These are phyloP conservation scores for Malassezia psittaci DNA, from an alignment of 1,284 basidiomycete genomes.

Conservation along the genomic window DNA sequence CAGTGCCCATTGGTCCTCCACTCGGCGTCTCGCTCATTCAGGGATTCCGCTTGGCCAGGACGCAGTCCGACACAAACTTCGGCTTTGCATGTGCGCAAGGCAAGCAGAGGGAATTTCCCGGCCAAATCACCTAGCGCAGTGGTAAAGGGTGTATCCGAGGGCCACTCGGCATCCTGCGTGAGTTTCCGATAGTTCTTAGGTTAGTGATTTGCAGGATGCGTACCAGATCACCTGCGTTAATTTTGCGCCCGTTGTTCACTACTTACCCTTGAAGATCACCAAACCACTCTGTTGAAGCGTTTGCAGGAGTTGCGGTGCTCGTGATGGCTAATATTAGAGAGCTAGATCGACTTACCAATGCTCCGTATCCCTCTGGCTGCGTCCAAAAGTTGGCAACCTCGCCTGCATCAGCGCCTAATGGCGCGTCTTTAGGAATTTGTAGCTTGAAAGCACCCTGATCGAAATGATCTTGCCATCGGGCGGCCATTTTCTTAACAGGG, in stretches of 20 bases:
- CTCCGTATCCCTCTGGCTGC: conserved; percentile 21
- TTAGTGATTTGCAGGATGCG: not conserved
- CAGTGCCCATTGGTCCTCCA: conserved; percentile 41
- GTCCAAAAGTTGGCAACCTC: conserved; percentile 37
- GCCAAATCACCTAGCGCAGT: conserved; percentile 63
- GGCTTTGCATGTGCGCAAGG: conserved; percentile 86
- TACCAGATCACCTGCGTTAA: conserved; percentile 5
- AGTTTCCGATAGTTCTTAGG: conserved; percentile 54
- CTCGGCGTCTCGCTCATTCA: conserved; percentile 26
- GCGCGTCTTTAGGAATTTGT: conserved; percentile 59
- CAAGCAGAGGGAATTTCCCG: conserved; percentile 68
- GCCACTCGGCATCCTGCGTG: conserved; percentile 81
- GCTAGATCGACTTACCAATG: conserved; percentile 50
- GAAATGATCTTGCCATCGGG: conserved; percentile 66
- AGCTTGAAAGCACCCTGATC: conserved; percentile 63
- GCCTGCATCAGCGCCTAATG: conserved; percentile 53
- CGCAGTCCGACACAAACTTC: conserved; percentile 52
- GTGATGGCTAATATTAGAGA: conserved; percentile 51
- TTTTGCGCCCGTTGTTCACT: conserved; percentile 51
- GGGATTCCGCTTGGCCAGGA: conserved; percentile 24
- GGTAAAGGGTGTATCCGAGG: conserved; percentile 66
- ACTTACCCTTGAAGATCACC: conserved; percentile 91
- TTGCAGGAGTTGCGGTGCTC: conserved; percentile 11
- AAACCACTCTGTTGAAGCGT: conserved; percentile 57
- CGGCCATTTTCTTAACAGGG: conserved; percentile 57